Evolutionary conservation across 495 filamentous ascomycete species (phyloP).

Genomic region (Lasiosphaeria hispida): DNA sequence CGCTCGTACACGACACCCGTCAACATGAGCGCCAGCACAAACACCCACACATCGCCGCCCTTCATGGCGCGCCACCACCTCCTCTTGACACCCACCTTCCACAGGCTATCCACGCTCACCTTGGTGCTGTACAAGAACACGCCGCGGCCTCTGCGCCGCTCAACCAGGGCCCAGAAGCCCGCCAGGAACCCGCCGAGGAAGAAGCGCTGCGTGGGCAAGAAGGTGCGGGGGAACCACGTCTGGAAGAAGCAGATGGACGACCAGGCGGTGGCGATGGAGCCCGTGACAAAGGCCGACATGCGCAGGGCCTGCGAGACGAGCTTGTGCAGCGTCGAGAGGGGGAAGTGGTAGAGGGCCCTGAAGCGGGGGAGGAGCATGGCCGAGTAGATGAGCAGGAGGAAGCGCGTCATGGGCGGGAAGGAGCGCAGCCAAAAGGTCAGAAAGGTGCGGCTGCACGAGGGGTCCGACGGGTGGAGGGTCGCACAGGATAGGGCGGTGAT

Average conservation of each 20-base stretch:
- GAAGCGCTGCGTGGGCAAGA: constrained; percentile 79
- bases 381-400: constrained; percentile 69
- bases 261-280: constrained; percentile 78
- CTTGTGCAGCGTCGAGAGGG: constrained; percentile 60
- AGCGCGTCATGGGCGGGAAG: constrained; percentile 73
- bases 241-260: constrained; percentile 85
- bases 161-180: constrained; percentile 77
- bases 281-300: constrained; percentile 71
- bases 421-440: constrained; percentile 76
- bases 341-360: constrained; percentile 61
- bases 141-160: constrained; percentile 56
- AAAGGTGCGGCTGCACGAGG: constrained; percentile 82
- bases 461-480: constrained; percentile 82
- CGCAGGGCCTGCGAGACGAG: constrained; percentile 63
- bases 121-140: constrained; percentile 72
- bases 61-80: constrained; percentile 77
- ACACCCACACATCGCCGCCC: constrained; percentile 78
- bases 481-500: constrained; percentile 84
- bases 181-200: constrained; percentile 84
- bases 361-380: constrained; percentile 64
- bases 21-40: constrained; percentile 72
- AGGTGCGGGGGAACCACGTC: constrained; percentile 65
- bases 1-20: constrained; percentile 77
- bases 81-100: constrained; percentile 88
- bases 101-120: constrained; percentile 71